Percentiles rank a stretch among this genome's conserved stretches.
These are phyloP conservation scores for Turnera subulata DNA, from an alignment of 345 rosid genomes.

Conservation along the genomic window DNA sequence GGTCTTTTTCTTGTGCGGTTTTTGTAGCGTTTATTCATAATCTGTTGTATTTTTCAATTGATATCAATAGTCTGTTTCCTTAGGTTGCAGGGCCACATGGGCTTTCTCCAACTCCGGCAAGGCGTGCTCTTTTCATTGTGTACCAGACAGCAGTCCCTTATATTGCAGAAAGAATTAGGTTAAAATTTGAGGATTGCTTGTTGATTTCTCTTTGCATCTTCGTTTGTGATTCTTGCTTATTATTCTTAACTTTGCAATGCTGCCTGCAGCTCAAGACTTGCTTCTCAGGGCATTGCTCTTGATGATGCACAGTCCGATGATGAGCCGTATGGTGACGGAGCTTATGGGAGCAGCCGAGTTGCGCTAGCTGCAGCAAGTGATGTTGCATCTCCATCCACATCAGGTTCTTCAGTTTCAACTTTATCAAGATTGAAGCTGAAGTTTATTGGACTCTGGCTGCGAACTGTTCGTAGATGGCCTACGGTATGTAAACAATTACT, in stretches of 20 bases:
- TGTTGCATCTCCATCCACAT: conserved; percentile 35
- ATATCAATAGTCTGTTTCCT: conserved; percentile 8
- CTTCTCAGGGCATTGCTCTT: conserved; percentile 62
- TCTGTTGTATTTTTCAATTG: not conserved
- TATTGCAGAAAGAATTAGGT: conserved; percentile 89
- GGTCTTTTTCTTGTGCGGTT: conserved; percentile 35
- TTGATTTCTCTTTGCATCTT: no score
- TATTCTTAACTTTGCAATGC: not conserved
- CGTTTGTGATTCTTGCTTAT: not conserved
- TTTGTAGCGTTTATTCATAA: not conserved
- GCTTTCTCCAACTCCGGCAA: conserved; percentile 93
- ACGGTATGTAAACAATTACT: conserved; percentile 34
- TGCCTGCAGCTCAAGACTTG: conserved; percentile 61
- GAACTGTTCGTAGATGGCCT: conserved; percentile 72
- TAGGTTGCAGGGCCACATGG: conserved; percentile 78
- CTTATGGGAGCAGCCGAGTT: conserved; percentile 27
- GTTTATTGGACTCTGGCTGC: conserved; percentile 42
- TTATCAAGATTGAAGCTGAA: conserved; percentile 51
- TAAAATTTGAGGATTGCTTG: no score
- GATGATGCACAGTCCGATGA: conserved; percentile 50
- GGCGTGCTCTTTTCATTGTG: conserved; percentile 79
- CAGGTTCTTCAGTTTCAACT: conserved; percentile 42
- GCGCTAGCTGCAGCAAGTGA: conserved; percentile 31
- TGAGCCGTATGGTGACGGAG: conserved; percentile 31
- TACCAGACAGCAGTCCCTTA: conserved; percentile 82